Evolutionary conservation across 176 grass and related monocot genomes (phyloP), one percentile per base, ranked within the genome.

Genomic region (Dactylis glomerata): DNA sequence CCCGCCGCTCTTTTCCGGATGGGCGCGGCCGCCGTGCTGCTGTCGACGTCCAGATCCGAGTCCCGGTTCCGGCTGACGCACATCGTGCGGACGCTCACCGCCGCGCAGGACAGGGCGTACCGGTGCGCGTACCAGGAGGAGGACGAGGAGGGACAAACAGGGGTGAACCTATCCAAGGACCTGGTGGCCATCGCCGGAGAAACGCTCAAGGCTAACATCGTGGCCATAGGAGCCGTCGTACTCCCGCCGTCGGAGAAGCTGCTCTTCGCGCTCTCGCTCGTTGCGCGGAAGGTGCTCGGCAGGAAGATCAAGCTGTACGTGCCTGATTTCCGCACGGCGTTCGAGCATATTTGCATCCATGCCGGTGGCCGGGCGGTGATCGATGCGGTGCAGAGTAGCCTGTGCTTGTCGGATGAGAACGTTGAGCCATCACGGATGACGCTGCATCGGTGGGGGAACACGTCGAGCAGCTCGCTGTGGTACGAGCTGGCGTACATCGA

Each of bases 1-100:
- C 76, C 87, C 1, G 66, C 10, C 4, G 46, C 44, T 2, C 82
- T 85, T 2, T 85, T 89, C 69, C 87, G 76, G 57, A 89, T 89
- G 47, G 87, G 87, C 6, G 82, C 36, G 10, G 82, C 68, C 26
- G 76, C 82, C 0, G 17, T 22, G 46, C 37, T 89, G 1, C 0
- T 85, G 1, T 81, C 87, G 2, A 81, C 68, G 4, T 68, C 82
- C 6, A n/a, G 11, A n/a, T 68, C 37, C 2, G 12, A 6, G 9
- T 37, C 82, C 17, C 33, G 82, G 5, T 89, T 85, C 37, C 79
- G 71, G 37, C 87, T 89, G n/a, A 37, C 1, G 58, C 68, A 89
- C n/a, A 2, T 79, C 33, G 68, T 75, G 26, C 86, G 80, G 41
- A 88, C 86, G 45, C 32, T 59, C 30, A 88, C 73, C 22, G 86